phyloP scores from a whole-genome alignment of 108 stramenopile genomes.

The Aureococcus anophagefferens region DNA sequence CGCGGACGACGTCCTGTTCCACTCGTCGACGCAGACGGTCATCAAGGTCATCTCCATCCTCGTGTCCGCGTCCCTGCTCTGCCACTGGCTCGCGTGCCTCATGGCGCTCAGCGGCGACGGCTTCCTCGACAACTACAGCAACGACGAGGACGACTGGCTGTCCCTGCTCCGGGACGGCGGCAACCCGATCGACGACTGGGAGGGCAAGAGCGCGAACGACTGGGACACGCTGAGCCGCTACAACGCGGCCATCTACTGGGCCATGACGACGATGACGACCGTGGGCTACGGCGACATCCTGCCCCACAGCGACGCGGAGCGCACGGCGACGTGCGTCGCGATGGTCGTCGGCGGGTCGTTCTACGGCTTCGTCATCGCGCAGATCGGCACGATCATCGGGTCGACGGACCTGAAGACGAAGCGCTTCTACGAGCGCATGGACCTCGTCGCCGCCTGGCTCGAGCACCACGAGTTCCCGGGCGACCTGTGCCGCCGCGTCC shows the following conservation, averaged over 20 bases:
- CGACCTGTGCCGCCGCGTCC: neutral
- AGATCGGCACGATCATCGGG: neutral
- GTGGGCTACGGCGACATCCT: slow-evolving; percentile 18
- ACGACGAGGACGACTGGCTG: neutral
- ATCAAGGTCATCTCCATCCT: neutral
- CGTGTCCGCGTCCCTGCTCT: neutral
- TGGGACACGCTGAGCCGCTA: neutral
- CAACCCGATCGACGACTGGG: too few relatives aligned
- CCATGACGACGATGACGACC: slow-evolving; percentile 14
- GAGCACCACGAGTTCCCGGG: neutral
- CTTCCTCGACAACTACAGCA: neutral
- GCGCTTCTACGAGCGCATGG: neutral
- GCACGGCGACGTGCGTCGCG: neutral
- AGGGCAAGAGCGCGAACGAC: neutral
- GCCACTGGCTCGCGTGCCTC: neutral
- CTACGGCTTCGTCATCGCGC: neutral
- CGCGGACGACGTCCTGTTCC: neutral
- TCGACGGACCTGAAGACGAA: neutral
- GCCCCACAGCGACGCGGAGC: neutral
- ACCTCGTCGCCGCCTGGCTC: neutral
- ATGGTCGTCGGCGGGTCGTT: slow-evolving; percentile 4
- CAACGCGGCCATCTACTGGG: slow-evolving; percentile 8
- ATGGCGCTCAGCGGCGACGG: neutral
- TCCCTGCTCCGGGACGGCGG: too few relatives aligned
- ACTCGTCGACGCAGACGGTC: neutral